Evolutionary conservation across 1,284 basidiomycete species (phyloP).

Genomic region (Leccinum fallax): DNA sequence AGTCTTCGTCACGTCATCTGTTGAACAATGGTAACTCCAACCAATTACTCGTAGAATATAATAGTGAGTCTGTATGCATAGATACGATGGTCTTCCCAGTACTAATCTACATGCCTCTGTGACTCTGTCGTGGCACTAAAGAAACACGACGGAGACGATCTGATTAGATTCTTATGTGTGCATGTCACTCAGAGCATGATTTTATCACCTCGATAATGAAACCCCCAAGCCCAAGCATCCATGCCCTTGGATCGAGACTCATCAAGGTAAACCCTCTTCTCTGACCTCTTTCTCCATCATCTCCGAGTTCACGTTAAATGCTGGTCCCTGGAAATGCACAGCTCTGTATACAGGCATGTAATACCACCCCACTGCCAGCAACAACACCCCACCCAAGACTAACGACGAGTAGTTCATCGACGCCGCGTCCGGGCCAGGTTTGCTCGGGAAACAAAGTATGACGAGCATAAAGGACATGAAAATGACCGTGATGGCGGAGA

Average conservation of each 20-base stretch:
- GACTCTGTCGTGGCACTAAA: background rate
- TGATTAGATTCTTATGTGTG: background rate
- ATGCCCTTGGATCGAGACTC: background rate
- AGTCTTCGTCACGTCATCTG: too few species aligned
- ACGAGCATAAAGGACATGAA: conserved; percentile 36
- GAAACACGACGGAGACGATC: background rate
- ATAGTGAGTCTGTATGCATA: background rate
- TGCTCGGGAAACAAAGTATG: conserved; percentile 31
- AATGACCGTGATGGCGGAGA: conserved; percentile 25
- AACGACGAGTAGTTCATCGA: conserved; percentile 37
- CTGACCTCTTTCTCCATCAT: background rate
- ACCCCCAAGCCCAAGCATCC: background rate
- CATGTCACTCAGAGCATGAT: background rate
- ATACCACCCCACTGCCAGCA: conserved; percentile 28
- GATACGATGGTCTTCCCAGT: background rate
- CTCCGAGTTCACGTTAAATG: conserved; percentile 4
- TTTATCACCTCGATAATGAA: background rate
- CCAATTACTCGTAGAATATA: background rate
- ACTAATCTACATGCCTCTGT: background rate
- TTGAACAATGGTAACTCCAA: too few species aligned
- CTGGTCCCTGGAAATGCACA: conserved; percentile 28
- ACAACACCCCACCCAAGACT: conserved; percentile 30
- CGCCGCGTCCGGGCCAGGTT: conserved; percentile 10
- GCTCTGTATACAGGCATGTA: conserved; percentile 34
- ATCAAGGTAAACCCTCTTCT: background rate